phyloP scores from a whole-genome alignment of 2,329 filamentous ascomycete species.

The Trichoderma citrinoviride region DNA sequence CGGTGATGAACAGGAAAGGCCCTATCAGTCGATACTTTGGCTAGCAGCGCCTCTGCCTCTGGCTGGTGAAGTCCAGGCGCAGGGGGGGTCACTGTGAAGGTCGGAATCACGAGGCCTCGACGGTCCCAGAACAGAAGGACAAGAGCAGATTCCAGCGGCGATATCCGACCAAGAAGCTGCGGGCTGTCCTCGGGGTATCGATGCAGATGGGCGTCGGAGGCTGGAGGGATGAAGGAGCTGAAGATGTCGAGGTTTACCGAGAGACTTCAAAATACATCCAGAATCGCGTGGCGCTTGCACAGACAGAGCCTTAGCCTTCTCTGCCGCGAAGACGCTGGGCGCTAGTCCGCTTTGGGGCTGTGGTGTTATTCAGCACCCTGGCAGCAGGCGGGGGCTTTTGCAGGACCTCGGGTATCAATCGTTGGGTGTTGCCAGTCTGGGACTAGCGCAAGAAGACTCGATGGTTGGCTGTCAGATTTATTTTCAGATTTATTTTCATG shows the following conservation, averaged over 20 bases:
- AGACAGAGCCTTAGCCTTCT: constrained; percentile 9
- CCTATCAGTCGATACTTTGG: not conserved
- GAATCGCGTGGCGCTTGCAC: constrained; percentile 27
- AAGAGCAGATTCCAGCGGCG: not conserved
- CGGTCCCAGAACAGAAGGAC: not conserved
- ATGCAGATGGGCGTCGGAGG: constrained; percentile 20
- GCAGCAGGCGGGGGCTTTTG: not conserved
- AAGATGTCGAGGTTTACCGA: constrained; percentile 21
- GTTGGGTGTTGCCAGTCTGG: too few species aligned
- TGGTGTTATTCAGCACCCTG: constrained; percentile 8
- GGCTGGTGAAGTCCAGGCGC: not conserved
- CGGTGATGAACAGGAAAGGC: not conserved
- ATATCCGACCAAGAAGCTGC: not conserved
- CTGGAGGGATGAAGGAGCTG: constrained; percentile 22
- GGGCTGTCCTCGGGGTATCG: not conserved
- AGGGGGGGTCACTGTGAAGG: not conserved
- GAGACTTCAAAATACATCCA: constrained; percentile 25
- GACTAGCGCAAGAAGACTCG: too few species aligned
- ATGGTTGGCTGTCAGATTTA: too few species aligned
- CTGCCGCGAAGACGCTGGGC: constrained; percentile 23
- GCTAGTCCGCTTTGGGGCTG: constrained; percentile 22
- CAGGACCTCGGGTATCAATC: too few species aligned
- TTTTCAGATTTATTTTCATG: too few species aligned
- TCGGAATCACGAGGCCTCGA: not conserved
- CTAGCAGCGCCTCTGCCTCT: constrained; percentile 5